Base-by-base conservation (phyloP, 345 rosid species). In the Eucalyptus brandiana region DNA sequence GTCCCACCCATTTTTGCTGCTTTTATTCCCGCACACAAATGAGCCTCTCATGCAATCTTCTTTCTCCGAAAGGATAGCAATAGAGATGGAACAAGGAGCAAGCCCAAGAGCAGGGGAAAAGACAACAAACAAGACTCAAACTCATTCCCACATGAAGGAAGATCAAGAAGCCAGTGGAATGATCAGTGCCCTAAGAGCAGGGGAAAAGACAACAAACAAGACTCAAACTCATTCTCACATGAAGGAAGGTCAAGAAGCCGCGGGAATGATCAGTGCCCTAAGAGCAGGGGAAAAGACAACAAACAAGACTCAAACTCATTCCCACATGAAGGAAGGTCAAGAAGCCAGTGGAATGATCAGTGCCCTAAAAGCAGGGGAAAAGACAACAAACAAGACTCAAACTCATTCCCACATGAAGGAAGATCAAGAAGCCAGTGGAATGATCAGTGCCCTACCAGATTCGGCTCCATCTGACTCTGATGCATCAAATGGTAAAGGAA, bases 1-100 rank as follows among this genome's bases (percentile, higher is more conserved):
- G 91, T 95, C 95, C 95, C 92, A 93, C 76, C 95, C 87, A 87
- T 91, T 69, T 76, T 87, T 45, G 26, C 85, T 60, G 53, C 90
- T 89, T 91, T 90, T 85, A 67, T 86, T 89, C 89, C 90, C 91
- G 48, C 91, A 45, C 89, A 30, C 28, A 21, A 1, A 40, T 76
- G 16, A 62, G 18, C 88, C 87, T 87, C 48, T 32, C 67, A 56
- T 54, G 83, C 50, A 86, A 86, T 91, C 91, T 87, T 40, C 47
- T 21, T 65, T 76, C 47, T 76, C 85, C 47, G 44, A 21, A 12
- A 76, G 42, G 85, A 76, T 76, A 76, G 85, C 47, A 2, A 21
- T 16, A 12, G n/a, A 40, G 85, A 76, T 76, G 47, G 85, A 76
- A 76, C 85, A 40, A 40, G 28, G 85, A 76, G 24, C 85, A 37